Conservation (phyloP, 805 yeast species). For the Lachancea sp. region DNA sequence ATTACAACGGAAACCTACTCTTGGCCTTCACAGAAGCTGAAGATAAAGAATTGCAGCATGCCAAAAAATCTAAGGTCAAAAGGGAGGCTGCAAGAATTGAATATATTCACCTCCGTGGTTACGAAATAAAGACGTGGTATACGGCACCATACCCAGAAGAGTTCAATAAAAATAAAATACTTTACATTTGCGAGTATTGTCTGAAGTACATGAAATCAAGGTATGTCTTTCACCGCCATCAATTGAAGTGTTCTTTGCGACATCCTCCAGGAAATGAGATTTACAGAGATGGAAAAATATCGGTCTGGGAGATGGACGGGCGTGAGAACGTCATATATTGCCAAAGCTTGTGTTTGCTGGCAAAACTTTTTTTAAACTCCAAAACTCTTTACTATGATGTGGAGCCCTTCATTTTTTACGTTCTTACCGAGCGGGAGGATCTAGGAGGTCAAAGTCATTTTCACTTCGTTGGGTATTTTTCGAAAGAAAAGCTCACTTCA, state of each 20-base stretch:
- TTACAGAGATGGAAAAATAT: constrained; percentile 58
- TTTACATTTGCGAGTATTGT: constrained; percentile 81
- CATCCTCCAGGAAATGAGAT: constrained; percentile 92
- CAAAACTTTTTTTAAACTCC: constrained; percentile 83
- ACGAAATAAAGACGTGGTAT: constrained; percentile 85
- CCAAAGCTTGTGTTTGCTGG: constrained; percentile 82
- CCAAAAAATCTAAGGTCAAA: constrained; percentile 11
- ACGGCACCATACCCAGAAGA: constrained; percentile 91
- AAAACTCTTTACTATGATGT: constrained; percentile 92
- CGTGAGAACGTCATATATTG: constrained; percentile 74
- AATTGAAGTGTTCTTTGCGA: constrained; percentile 58
- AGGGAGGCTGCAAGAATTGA: constrained; percentile 37
- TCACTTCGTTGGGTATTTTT: constrained; percentile 90
- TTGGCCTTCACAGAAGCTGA: constrained; percentile 23
- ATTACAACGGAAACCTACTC: constrained; percentile 33
- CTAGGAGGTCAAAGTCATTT: constrained; percentile 42
- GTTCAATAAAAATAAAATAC: constrained; percentile 51
- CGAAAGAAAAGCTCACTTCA: constrained; percentile 71
- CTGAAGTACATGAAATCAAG: constrained; percentile 71
- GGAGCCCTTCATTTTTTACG: constrained; percentile 88
- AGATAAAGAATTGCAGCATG: constrained; percentile 16
- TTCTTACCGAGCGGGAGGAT: constrained; percentile 54
- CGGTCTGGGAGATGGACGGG: constrained; percentile 92
- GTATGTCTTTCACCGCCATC: constrained; percentile 62
- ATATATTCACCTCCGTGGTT: constrained; percentile 62